Conservation (phyloP, 2,329 filamentous ascomycete genomes). For the Dryadomyces quercivorus region DNA sequence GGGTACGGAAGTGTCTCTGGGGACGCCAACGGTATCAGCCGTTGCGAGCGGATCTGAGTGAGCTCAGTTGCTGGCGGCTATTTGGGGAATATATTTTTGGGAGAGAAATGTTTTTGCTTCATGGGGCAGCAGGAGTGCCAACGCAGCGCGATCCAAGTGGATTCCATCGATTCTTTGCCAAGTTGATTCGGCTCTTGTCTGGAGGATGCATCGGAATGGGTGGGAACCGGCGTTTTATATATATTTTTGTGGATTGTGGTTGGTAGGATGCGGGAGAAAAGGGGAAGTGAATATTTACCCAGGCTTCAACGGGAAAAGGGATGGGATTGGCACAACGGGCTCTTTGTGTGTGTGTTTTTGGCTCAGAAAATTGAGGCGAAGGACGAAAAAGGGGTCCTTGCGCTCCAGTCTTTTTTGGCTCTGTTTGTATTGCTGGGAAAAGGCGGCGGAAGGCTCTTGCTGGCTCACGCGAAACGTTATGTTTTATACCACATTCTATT, state of each 20-base stretch:
- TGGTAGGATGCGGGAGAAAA: background rate
- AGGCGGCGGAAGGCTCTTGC: background rate
- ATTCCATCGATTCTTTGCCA: background rate
- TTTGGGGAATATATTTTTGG: background rate
- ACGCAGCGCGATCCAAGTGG: too few relatives aligned
- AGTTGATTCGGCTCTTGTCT: background rate
- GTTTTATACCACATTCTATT: slow-evolving; percentile 3
- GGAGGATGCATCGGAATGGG: background rate
- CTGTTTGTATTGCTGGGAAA: background rate
- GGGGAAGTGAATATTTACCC: background rate
- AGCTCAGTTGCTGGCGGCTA: background rate
- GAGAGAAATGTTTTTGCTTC: background rate
- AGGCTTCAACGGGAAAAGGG: background rate
- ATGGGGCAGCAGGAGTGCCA: background rate
- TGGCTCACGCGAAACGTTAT: background rate
- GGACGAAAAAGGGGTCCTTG: background rate
- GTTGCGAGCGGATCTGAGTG: background rate
- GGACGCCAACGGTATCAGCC: background rate
- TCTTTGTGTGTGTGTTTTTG: slow-evolving; percentile 2
- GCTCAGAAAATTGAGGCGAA: background rate
- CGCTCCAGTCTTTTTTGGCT: background rate
- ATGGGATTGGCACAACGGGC: background rate
- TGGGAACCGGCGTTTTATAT: background rate
- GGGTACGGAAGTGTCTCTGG: background rate
- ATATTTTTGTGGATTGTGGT: background rate